These are phyloP conservation scores for Phytophthora uliginosa DNA, from an alignment of 352 stramenopile genomes.

Conservation along the genomic window DNA sequence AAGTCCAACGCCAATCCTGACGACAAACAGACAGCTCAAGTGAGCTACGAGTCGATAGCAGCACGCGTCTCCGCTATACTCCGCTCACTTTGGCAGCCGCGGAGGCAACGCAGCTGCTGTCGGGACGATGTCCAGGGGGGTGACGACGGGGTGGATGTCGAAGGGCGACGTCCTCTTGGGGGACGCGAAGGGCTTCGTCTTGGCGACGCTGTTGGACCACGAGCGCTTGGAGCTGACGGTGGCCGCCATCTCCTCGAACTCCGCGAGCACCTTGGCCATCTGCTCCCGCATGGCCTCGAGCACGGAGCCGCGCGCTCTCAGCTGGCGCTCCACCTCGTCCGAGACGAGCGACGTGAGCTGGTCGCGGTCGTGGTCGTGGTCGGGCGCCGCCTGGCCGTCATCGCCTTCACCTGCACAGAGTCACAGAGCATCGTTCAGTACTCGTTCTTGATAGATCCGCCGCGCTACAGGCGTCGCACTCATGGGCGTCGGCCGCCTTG, in stretches of 20 bases:
- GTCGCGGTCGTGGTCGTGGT: constrained; percentile 41
- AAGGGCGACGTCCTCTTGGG: constrained; percentile 21
- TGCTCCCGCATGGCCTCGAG: constrained; percentile 74
- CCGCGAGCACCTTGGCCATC: constrained; percentile 72
- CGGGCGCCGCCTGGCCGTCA: constrained; percentile 31
- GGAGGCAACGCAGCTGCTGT: constrained; percentile 33
- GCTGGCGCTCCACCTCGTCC: constrained; percentile 69
- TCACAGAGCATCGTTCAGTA: constrained; percentile 5
- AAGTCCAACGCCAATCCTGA: constrained; percentile 30
- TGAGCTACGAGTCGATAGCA: background rate
- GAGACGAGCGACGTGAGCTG: constrained; percentile 74
- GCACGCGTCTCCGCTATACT: background rate
- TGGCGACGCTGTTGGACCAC: constrained; percentile 74
- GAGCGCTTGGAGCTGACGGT: constrained; percentile 68
- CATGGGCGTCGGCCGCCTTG: constrained; percentile 11
- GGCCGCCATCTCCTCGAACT: constrained; percentile 76
- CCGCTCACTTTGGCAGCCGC: constrained; percentile 59
- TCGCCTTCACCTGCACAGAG: constrained; percentile 27
- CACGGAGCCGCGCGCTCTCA: constrained; percentile 57
- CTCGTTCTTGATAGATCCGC: background rate
- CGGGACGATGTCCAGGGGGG: constrained; percentile 36
- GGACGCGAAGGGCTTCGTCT: constrained; percentile 34
- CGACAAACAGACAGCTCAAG: background rate
- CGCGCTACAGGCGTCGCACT: constrained; percentile 5
- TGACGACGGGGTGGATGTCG: constrained; percentile 44